Conservation (phyloP, 768 basidiomycete genomes). For the Megacollybia marginata region DNA sequence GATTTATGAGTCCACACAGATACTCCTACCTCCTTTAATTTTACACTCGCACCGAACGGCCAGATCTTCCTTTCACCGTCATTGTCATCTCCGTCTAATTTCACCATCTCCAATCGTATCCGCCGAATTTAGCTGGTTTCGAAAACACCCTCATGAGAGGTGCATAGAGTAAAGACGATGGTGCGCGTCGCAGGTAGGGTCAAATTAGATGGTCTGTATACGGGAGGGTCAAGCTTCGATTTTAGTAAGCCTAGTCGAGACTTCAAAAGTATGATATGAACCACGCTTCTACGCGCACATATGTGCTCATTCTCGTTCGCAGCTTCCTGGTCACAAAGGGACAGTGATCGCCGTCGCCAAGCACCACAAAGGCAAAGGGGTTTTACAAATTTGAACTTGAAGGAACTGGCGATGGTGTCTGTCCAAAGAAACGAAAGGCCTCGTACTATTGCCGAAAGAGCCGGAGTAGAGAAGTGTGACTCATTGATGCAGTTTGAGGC, state of each 20-base stretch:
- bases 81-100: conserved; percentile 90
- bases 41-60: conserved; percentile 85
- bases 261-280: conserved; percentile 70
- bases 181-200: conserved; percentile 88
- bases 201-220: conserved; percentile 78
- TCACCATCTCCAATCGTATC: conserved; percentile 73
- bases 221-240: too few relatives aligned
- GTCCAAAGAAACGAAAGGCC: too few relatives aligned
- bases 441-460: too few relatives aligned
- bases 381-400: too few relatives aligned
- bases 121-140: conserved; percentile 83
- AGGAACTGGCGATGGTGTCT: too few relatives aligned
- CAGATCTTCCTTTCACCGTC: conserved; percentile 85
- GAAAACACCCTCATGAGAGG: conserved; percentile 80
- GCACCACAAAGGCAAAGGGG: conserved; percentile 89
- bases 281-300: too few relatives aligned
- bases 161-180: conserved; percentile 85
- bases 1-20: conserved; percentile 90
- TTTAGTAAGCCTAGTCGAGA: too few relatives aligned
- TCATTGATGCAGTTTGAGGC: too few relatives aligned
- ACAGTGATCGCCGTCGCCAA: conserved; percentile 95
- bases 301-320: background rate
- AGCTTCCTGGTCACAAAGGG: conserved; percentile 93
- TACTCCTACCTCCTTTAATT: conserved; percentile 89
- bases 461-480: too few relatives aligned